Conservation (phyloP, 345 rosid genomes). For the Trapa bicornis region DNA sequence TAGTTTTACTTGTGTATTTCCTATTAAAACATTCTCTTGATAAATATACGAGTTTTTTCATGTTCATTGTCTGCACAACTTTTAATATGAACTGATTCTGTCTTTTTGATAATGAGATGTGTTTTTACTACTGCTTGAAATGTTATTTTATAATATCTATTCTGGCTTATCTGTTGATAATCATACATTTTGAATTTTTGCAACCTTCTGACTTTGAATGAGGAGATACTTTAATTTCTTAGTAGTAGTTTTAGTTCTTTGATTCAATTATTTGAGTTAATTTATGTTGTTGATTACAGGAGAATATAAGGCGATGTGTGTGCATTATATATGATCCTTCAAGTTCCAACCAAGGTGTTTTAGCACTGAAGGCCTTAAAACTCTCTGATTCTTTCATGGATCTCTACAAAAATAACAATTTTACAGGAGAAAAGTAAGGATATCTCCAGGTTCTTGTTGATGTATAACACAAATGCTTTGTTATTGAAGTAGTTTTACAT, state of each 20-base stretch:
- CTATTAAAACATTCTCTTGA: too few species aligned
- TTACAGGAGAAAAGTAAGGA: constrained; percentile 90
- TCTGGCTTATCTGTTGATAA: too few species aligned
- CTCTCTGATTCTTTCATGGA: constrained; percentile 98
- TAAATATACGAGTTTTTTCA: too few species aligned
- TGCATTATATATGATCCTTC: constrained; percentile 98
- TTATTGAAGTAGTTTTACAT: neutral
- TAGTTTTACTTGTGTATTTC: too few species aligned
- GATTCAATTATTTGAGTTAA: neutral
- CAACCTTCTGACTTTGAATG: too few species aligned
- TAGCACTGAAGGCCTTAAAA: constrained; percentile 96
- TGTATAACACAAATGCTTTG: constrained; percentile 7
- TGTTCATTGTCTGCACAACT: too few species aligned
- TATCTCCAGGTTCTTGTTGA: neutral
- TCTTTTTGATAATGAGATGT: too few species aligned
- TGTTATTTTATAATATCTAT: too few species aligned
- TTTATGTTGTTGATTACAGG: constrained; percentile 29
- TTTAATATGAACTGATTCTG: too few species aligned
- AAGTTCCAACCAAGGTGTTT: constrained; percentile 69
- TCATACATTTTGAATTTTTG: too few species aligned
- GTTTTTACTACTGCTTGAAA: too few species aligned
- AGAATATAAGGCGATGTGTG: constrained; percentile 89
- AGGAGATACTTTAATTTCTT: neutral
- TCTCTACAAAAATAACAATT: constrained; percentile 57
- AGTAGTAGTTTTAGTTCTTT: neutral